Base-by-base conservation (phyloP, 2,329 filamentous ascomycete genomes). In the Fusarium nematophilum region DNA sequence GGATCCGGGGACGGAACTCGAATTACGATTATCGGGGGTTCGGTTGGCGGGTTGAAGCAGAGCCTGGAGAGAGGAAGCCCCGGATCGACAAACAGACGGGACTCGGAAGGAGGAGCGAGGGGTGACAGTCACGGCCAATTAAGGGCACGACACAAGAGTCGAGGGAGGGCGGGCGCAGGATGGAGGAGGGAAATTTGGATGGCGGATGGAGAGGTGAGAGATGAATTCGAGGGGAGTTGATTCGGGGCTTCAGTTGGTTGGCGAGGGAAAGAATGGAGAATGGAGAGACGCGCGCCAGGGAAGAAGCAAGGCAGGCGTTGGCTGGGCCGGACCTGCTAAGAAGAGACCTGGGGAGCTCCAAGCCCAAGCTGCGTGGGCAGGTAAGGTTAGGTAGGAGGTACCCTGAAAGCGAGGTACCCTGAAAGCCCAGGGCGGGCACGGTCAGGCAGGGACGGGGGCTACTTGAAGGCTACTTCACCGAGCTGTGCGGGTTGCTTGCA, bases 231-330 rank as follows among this genome's bases (percentile, higher is more conserved):
- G 49, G 38, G 42, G 45, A 64, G 61, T 59, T 52, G 46, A 64
- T 64, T 54, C 49, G 57, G 49, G 27, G 53, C 47, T 46, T 42
- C 48, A 64, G 48, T 58, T 62, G 61, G 53, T 64, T 64, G 61
- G 57, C 61, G 48, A 62, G 62, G 62, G 61, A 64, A 64, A 65
- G 62, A 64, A 64, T 64, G 61, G 61, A 56, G 62, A 65, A 59
- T 21, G 14, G 44, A 53, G 56, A 52, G 49, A 64, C 61, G 49
- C 61, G 62, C 62, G 61, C 62, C 57, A 65, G 36, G 50, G 9
- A 65, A 58, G 51, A 64, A 65, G 61, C 57, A 62, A 65, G 58
- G 57, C 54, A 60, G 37, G 23, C 46, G 29, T 53, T 57, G 31
- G 49, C 46, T 38, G 50, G 57, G 57, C 60, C 42, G 37, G 52